These are phyloP conservation scores for Fusarium clavum DNA, from an alignment of 2,329 filamentous ascomycete genomes.

Conservation along the genomic window DNA sequence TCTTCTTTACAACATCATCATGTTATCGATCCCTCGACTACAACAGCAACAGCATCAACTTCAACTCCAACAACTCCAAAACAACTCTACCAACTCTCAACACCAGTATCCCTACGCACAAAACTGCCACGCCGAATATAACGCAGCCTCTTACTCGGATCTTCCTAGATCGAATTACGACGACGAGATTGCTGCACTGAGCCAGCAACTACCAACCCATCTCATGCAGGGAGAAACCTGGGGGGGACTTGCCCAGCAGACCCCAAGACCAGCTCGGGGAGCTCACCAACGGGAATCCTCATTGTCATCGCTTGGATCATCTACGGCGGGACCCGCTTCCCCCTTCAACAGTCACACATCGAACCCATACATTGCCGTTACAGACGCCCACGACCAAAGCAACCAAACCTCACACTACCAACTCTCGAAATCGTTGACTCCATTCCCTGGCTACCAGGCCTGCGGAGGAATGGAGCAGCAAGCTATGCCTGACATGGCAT, in stretches of 20 bases:
- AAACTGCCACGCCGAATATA: slow-evolving; percentile 39
- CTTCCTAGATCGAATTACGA: slow-evolving; percentile 39
- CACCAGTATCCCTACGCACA: slow-evolving; percentile 32
- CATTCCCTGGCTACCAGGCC: slow-evolving; percentile 58
- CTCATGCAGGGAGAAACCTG: slow-evolving; percentile 59
- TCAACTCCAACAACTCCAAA: slow-evolving; percentile 45
- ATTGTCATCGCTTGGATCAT: slow-evolving; percentile 70
- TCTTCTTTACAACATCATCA: slow-evolving; percentile 40
- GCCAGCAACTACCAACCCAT: slow-evolving; percentile 42
- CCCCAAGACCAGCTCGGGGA: slow-evolving; percentile 54
- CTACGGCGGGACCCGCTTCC: slow-evolving; percentile 66
- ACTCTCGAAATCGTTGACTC: slow-evolving; percentile 58
- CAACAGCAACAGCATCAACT: slow-evolving; percentile 44
- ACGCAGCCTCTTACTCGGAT: slow-evolving; percentile 32
- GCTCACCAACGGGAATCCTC: slow-evolving; percentile 71
- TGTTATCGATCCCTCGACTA: slow-evolving; percentile 48
- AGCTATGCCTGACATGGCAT: slow-evolving; percentile 55
- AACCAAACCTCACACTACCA: slow-evolving; percentile 58
- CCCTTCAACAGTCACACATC: slow-evolving; percentile 65
- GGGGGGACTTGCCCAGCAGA: slow-evolving; percentile 53
- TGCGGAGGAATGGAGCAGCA: slow-evolving; percentile 50
- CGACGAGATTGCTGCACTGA: slow-evolving; percentile 45
- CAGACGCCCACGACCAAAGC: slow-evolving; percentile 59
- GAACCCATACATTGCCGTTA: slow-evolving; percentile 69
- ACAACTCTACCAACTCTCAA: slow-evolving; percentile 41